phyloP scores from a whole-genome alignment of 306 rosid species.

The Casuarina cunninghamiana region DNA sequence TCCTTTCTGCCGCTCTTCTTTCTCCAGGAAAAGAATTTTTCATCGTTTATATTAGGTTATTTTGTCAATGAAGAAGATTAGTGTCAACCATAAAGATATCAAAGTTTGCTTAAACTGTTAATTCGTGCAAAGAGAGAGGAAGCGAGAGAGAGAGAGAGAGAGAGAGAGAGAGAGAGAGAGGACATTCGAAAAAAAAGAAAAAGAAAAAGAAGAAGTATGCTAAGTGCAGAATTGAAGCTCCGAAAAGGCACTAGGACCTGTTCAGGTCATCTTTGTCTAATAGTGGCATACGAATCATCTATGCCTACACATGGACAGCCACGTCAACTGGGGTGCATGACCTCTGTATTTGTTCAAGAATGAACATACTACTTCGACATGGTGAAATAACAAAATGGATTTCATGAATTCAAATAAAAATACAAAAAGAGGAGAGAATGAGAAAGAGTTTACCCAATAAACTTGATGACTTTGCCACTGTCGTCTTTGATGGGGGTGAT shows the following conservation, averaged over 20 bases:
- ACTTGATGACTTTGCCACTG: constrained; percentile 65
- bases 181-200: background rate
- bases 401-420: constrained; percentile 10
- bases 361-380: background rate
- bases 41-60: background rate
- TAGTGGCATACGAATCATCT: background rate
- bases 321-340: background rate
- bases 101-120: background rate
- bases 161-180: no score
- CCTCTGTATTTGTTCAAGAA: background rate
- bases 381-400: background rate
- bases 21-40: background rate
- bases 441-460: constrained; percentile 66
- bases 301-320: background rate
- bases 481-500: constrained; percentile 80
- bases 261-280: background rate
- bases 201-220: background rate
- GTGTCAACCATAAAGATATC: background rate
- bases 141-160: no score
- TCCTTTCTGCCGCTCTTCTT: background rate
- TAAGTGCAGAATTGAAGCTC: background rate
- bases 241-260: background rate
- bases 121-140: background rate
- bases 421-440: constrained; percentile 7
- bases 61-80: background rate